These are phyloP conservation scores for Fomitopsis serialis DNA, from an alignment of 768 basidiomycete species.

Conservation along the genomic window DNA sequence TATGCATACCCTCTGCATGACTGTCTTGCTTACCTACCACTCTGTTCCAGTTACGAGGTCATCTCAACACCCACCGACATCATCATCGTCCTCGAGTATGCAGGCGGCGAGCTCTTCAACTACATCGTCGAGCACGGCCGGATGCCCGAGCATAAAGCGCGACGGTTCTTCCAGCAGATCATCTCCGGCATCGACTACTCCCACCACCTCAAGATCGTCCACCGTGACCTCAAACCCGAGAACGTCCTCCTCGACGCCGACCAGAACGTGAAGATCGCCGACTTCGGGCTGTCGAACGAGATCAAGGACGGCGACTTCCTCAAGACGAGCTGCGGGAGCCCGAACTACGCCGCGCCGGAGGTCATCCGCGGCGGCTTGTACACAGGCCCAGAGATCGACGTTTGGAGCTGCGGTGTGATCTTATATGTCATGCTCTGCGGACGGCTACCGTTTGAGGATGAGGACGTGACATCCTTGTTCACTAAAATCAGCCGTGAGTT, in stretches of 20 bases:
- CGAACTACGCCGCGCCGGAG: conserved; percentile 98
- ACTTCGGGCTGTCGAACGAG: conserved; percentile 95
- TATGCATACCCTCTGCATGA: too few relatives aligned
- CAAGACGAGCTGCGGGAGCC: conserved; percentile 95
- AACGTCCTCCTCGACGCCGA: conserved; percentile 85
- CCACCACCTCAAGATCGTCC: conserved; percentile 94
- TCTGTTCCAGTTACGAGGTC: conserved; percentile 59
- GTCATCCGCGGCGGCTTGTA: conserved; percentile 95
- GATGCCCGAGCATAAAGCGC: conserved; percentile 82
- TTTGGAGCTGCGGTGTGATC: conserved; percentile 99
- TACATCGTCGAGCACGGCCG: conserved; percentile 94
- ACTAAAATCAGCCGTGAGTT: conserved; percentile 85
- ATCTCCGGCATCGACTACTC: conserved; percentile 97
- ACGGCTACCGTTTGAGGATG: conserved; percentile 93
- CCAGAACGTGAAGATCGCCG: conserved; percentile 95
- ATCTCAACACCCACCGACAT: conserved; percentile 95
- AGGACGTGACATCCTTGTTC: conserved; percentile 89
- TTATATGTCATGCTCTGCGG: conserved; percentile 98
- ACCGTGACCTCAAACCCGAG: conserved; percentile 97
- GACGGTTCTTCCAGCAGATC: conserved; percentile 97
- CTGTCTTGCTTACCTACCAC: not conserved
- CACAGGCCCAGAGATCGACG: conserved; percentile 96
- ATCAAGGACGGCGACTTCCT: conserved; percentile 96
- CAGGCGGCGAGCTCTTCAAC: conserved; percentile 95
- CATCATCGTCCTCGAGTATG: conserved; percentile 97